Conservation (phyloP, 371 early-diverging fungal species). For the Apophysomyces sp. region DNA sequence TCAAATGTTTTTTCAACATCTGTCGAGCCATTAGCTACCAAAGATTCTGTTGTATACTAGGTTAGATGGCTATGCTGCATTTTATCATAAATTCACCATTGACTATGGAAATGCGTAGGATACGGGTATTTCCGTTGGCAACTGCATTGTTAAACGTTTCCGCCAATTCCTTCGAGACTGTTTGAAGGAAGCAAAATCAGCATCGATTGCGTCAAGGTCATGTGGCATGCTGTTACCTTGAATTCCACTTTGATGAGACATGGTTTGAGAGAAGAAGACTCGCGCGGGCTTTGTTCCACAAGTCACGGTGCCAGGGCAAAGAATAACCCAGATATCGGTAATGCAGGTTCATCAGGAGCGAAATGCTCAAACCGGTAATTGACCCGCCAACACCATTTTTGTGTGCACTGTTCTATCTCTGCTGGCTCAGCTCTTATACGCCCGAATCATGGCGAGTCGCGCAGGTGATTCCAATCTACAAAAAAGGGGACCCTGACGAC, state of each 20-base stretch:
- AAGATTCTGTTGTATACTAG: conserved; percentile 31
- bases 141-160: conserved; percentile 46
- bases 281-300: not conserved
- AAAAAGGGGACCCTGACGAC: no score
- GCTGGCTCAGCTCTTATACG: no score
- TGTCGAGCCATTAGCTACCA: conserved; percentile 44
- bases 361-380: no score
- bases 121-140: conserved; percentile 31
- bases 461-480: no score
- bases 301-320: not conserved
- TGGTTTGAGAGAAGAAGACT: conserved; percentile 1
- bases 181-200: not conserved
- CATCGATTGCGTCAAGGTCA: not conserved
- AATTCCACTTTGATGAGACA: conserved; percentile 67
- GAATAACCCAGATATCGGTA: conserved; percentile 26
- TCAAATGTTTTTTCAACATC: conserved; percentile 55
- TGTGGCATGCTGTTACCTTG: conserved; percentile 30
- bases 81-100: conserved; percentile 29
- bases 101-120: conserved; percentile 49
- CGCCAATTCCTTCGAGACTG: conserved; percentile 56
- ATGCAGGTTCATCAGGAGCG: conserved; percentile 1
- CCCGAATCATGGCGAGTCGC: no score
- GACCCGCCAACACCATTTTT: no score
- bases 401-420: no score
- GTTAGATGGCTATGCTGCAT: not conserved